Evolutionary conservation across 306 rosid genomes (phyloP).

Genomic region (Fragaria vesca): DNA sequence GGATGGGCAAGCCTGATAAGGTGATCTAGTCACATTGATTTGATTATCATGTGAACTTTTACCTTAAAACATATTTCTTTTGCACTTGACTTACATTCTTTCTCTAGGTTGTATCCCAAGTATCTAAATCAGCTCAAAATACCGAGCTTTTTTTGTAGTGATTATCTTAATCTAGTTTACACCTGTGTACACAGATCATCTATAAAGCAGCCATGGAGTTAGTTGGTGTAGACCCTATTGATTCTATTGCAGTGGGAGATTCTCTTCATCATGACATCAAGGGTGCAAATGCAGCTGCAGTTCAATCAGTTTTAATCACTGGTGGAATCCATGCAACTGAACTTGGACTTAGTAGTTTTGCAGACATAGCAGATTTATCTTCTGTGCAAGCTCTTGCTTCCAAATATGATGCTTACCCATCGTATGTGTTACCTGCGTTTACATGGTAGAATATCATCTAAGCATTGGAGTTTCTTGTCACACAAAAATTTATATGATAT

Average conservation of each 20-base stretch:
- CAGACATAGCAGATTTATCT: constrained; percentile 55
- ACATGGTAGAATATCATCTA: constrained; percentile 41
- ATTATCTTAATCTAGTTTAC: constrained; percentile 4
- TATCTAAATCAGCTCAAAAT: not conserved
- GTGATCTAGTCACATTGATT: constrained; percentile 33
- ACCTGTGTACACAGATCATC: constrained; percentile 50
- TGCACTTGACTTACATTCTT: constrained; percentile 3
- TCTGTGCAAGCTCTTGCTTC: constrained; percentile 61
- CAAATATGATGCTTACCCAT: constrained; percentile 66
- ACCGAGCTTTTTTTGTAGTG: not conserved
- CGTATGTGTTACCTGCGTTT: constrained; percentile 75
- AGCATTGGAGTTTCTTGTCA: constrained; percentile 16
- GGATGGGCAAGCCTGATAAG: constrained; percentile 99
- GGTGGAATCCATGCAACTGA: constrained; percentile 83
- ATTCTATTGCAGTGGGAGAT: constrained; percentile 83
- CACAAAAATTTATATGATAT: not conserved
- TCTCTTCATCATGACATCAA: constrained; percentile 95
- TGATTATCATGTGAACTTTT: not conserved
- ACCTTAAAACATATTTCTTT: not conserved
- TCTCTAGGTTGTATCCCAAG: constrained; percentile 15
- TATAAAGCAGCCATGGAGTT: constrained; percentile 75
- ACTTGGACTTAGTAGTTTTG: constrained; percentile 62
- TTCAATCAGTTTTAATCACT: constrained; percentile 63
- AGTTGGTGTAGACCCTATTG: constrained; percentile 60
- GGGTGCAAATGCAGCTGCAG: constrained; percentile 85